phyloP scores from a whole-genome alignment of 139 green algal genomes.

The Coccomyxa sp. region DNA sequence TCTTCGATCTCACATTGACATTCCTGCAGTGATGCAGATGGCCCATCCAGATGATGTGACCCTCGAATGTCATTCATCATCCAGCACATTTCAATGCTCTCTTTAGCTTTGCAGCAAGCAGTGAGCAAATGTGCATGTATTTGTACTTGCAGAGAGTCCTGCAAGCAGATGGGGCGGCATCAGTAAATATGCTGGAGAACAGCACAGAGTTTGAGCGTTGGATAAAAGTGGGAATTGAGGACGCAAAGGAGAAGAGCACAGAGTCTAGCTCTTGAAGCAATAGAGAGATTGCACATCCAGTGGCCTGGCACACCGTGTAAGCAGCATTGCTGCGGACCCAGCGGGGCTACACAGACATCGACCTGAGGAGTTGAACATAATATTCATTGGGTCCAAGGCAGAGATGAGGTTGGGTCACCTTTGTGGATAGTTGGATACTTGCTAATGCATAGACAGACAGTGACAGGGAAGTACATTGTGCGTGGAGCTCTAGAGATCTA shows the following conservation, averaged over 20 bases:
- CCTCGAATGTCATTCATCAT: not conserved
- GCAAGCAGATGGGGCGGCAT: not conserved
- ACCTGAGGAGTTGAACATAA: no score
- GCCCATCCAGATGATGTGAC: not conserved
- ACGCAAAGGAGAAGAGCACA: not conserved
- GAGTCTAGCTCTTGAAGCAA: not conserved
- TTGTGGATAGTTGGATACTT: no score
- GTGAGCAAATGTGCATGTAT: not conserved
- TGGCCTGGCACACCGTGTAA: no score
- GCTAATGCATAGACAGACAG: no score
- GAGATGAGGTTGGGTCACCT: no score
- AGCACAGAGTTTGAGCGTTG: conserved; percentile 7
- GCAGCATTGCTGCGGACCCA: no score
- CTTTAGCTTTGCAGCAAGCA: not conserved
- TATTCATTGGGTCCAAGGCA: no score
- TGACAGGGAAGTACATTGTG: no score
- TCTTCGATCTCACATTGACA: no score
- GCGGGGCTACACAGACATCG: no score
- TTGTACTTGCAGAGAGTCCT: not conserved
- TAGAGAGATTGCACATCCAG: no score
- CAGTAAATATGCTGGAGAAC: not conserved
- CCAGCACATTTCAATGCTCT: not conserved
- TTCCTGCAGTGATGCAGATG: not conserved
- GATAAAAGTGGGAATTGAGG: not conserved
- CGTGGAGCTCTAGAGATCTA: no score